A percentile compares a stretch with the other conserved stretches of the same genome.
phyloP scores from a whole-genome alignment of 2,329 filamentous ascomycete genomes.

The Cladosporium sp. region DNA sequence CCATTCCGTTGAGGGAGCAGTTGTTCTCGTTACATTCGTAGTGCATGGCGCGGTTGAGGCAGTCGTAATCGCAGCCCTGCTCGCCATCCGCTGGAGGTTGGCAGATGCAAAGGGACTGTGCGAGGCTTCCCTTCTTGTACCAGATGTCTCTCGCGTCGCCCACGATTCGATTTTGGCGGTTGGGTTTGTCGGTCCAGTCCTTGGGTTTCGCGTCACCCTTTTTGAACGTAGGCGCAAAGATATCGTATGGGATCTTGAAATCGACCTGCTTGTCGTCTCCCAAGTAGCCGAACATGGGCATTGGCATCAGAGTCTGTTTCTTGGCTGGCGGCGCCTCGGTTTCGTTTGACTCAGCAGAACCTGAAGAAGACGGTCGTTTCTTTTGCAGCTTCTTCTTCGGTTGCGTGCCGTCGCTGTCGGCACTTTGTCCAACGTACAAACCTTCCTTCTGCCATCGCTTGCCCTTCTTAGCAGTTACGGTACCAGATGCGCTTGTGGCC shows the following conservation, averaged over 20 bases:
- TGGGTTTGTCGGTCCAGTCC: constrained; percentile 79
- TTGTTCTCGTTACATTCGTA: constrained; percentile 94
- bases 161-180: constrained; percentile 77
- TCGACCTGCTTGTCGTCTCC: constrained; percentile 57
- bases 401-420: constrained; percentile 36
- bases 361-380: constrained; percentile 25
- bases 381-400: constrained; percentile 44
- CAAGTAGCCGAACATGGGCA: constrained; percentile 44
- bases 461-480: constrained; percentile 38
- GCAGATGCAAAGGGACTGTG: constrained; percentile 63
- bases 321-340: constrained; percentile 72
- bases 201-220: constrained; percentile 81
- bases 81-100: constrained; percentile 40
- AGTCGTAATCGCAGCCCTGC: constrained; percentile 80
- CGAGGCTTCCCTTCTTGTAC: constrained; percentile 25
- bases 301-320: constrained; percentile 43
- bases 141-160: constrained; percentile 34
- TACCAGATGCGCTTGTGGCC: constrained; percentile 17
- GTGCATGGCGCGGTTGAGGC: constrained; percentile 93
- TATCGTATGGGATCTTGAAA: constrained; percentile 84
- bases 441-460: constrained; percentile 82
- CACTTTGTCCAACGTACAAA: constrained; percentile 78
- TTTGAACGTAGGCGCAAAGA: constrained; percentile 76
- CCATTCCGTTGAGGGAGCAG: constrained; percentile 70
- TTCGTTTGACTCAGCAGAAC: constrained; percentile 14